Base-by-base conservation (phyloP, 257 asterid genomes). In the Datura wrightii region DNA sequence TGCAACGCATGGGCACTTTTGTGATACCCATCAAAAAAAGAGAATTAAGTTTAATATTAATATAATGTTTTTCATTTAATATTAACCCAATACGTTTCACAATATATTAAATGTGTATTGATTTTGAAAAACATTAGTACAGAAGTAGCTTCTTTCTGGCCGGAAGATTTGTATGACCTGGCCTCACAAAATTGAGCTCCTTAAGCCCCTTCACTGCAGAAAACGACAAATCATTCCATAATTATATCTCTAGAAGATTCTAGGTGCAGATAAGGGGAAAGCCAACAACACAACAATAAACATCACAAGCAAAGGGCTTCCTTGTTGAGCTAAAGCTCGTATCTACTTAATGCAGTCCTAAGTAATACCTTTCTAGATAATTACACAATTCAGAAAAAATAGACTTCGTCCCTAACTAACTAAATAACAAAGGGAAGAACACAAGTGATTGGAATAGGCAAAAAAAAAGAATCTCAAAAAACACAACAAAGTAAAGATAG, bases 181-280 rank as follows among this genome's bases (percentile, higher is more conserved):
- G 83, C 74, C 46, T 70, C 42, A 58, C 59, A 84, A 80, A 85
- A 41, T 79, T 67, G 87, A 63, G 84, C 71, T 90, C 80, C 87
- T 80, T 84, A 84, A 52, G 63, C 48, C 82, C 56, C 90, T 90
- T 90, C 89, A 87, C 71, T 81, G 62, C 65, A 86, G 58, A 69
- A 65, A 36, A 54, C 67, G 19, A 55, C 50, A 13, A 82, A 82
- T 65, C 52, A 18, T 46, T 42, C 82, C 44, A 83, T 10, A 7
- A 36, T 39, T 19, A 82, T 36, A 10, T 41, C 63, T 48, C 24
- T 46, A 63, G 85, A 34, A 62, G 79, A 82, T 52, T 65, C 18
- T 48, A 62, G 13, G 19, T 24, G 44, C 63, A 76, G 31, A 14
- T 76, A 31, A 50, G n/a, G 3, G 63, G 63, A 11, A 76, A 76